Conservation (phyloP, 768 basidiomycete species). For the Megacollybia marginata region DNA sequence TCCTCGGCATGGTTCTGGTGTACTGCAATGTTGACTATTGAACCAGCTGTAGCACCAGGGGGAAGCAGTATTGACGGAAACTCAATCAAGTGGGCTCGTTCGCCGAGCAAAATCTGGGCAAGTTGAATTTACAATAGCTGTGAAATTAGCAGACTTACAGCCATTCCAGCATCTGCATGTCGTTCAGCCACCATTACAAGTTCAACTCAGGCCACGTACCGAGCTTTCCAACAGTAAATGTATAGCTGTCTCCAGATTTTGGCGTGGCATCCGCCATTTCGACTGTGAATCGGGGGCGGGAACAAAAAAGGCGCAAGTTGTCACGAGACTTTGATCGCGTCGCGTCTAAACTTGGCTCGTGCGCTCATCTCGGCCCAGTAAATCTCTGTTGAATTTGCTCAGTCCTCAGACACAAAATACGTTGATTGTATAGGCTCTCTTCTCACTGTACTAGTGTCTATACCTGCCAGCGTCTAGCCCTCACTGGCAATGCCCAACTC, state of each 20-base stretch:
- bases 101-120: constrained; percentile 79
- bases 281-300: too few species aligned
- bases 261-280: too few species aligned
- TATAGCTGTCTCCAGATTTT: constrained; percentile 52
- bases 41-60: constrained; percentile 86
- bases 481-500: too few species aligned
- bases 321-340: too few species aligned
- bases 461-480: too few species aligned
- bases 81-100: constrained; percentile 93
- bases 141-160: constrained; percentile 41
- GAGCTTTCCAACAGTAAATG: constrained; percentile 92
- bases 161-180: constrained; percentile 82
- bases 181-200: constrained; percentile 4
- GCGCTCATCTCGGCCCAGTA: too few species aligned
- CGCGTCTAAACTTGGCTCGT: too few species aligned
- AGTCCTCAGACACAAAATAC: too few species aligned
- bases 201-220: constrained; percentile 41
- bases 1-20: constrained; percentile 84
- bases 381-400: too few species aligned
- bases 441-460: too few species aligned
- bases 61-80: constrained; percentile 95
- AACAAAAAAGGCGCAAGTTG: too few species aligned
- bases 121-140: background rate
- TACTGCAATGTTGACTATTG: constrained; percentile 95
- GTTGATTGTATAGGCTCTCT: too few species aligned